These are phyloP conservation scores for Aspergillus pseudotamarii DNA, from an alignment of 2,329 filamentous ascomycete species.

Conservation along the genomic window DNA sequence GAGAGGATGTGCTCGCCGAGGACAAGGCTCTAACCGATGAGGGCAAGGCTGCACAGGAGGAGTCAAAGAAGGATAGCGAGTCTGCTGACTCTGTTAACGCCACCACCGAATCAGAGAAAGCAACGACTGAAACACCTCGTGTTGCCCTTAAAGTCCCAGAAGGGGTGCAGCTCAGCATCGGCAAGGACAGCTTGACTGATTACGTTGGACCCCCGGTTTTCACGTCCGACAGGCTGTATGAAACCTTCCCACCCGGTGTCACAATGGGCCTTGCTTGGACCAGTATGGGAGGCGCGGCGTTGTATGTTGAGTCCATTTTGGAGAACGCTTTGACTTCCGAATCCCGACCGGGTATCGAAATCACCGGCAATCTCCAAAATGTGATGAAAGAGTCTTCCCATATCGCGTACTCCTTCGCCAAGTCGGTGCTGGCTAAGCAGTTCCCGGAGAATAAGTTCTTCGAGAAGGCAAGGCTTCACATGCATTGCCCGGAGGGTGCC, in stretches of 20 bases:
- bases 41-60: conserved; percentile 75
- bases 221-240: conserved; percentile 93
- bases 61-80: conserved; percentile 60
- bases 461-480: conserved; percentile 89
- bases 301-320: conserved; percentile 96
- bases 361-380: conserved; percentile 89
- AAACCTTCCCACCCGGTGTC: conserved; percentile 88
- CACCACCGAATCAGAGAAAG: conserved; percentile 46
- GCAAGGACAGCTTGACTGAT: conserved; percentile 88
- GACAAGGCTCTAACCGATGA: conserved; percentile 81
- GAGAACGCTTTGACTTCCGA: conserved; percentile 75
- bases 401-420: conserved; percentile 95
- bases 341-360: conserved; percentile 79
- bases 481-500: conserved; percentile 95
- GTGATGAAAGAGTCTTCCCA: conserved; percentile 98
- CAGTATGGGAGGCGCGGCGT: conserved; percentile 89
- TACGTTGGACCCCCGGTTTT: conserved; percentile 96
- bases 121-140: conserved; percentile 63
- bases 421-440: conserved; percentile 79
- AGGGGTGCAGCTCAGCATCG: conserved; percentile 80
- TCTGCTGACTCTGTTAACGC: conserved; percentile 64
- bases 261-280: conserved; percentile 99
- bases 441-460: conserved; percentile 95
- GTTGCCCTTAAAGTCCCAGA: conserved; percentile 82
- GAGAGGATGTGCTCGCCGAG: conserved; percentile 80